Percentiles rank a stretch among this genome's conserved stretches.
Evolutionary conservation across 306 rosid species (phyloP).

Genomic region (Luffa aegyptiaca): DNA sequence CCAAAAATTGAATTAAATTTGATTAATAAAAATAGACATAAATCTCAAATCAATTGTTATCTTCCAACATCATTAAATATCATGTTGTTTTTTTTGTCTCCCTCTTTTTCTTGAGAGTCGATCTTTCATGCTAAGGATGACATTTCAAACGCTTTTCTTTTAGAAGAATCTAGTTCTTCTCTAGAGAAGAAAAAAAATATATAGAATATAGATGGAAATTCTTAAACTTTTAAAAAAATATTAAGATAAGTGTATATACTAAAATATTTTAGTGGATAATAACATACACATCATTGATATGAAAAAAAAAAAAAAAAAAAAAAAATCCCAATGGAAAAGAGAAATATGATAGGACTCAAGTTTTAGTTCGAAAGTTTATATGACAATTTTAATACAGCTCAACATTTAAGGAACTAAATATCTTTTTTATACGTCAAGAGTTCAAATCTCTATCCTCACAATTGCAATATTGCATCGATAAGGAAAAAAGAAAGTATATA

Average conservation of each 20-base stretch:
- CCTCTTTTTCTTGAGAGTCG: background rate
- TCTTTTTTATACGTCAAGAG: no score
- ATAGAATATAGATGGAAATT: background rate
- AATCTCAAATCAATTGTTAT: background rate
- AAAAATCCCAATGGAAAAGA: no score
- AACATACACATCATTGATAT: background rate
- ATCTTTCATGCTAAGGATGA: background rate
- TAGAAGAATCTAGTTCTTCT: background rate
- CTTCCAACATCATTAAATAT: background rate
- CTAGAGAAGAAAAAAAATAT: background rate
- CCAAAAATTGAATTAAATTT: background rate
- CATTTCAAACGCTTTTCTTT: background rate
- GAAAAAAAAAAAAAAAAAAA: no score
- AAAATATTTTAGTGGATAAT: no score
- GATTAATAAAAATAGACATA: background rate
- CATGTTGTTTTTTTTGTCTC: background rate
- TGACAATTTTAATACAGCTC: no score
- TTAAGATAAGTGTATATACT: background rate
- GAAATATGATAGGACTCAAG: background rate
- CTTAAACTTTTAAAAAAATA: no score
- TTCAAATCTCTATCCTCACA: background rate
- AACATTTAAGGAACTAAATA: no score
- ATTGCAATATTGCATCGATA: background rate
- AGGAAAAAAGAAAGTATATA: background rate
- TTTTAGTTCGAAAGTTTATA: no score